phyloP scores from a whole-genome alignment of 2,329 filamentous ascomycete species.

The Lachnellula occidentalis region DNA sequence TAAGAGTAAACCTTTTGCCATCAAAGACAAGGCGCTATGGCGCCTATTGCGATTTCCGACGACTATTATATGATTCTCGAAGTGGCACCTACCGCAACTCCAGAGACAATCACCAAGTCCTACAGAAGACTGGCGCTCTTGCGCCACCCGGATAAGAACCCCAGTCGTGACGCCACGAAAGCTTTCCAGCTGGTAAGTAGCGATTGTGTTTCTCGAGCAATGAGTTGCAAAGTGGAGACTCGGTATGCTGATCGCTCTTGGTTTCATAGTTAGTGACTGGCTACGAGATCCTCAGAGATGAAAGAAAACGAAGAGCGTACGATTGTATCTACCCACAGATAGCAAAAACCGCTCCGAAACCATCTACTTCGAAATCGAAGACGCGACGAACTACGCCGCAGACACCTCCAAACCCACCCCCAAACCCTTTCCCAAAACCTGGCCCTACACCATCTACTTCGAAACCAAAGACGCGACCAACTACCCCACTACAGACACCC shows the following conservation, averaged over 20 bases:
- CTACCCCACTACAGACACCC: too few relatives aligned
- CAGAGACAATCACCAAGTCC: constrained; percentile 25
- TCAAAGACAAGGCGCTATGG: background rate
- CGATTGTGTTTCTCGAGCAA: background rate
- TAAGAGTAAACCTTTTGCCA: too few relatives aligned
- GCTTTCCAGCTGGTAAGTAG: background rate
- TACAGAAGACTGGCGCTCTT: constrained; percentile 30
- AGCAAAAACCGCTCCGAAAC: too few relatives aligned
- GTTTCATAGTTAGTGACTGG: constrained; percentile 9
- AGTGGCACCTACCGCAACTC: constrained; percentile 22
- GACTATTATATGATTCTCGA: constrained; percentile 9
- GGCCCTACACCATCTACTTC: constrained; percentile 5
- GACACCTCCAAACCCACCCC: background rate
- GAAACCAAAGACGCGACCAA: background rate
- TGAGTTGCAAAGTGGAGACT: too few relatives aligned
- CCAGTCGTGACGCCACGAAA: constrained; percentile 12
- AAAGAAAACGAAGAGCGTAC: constrained; percentile 26
- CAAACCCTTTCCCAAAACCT: background rate
- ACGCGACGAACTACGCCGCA: background rate
- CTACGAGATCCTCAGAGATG: constrained; percentile 31
- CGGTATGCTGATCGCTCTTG: background rate
- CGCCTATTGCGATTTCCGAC: background rate
- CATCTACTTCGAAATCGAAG: too few relatives aligned
- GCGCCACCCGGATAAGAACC: constrained; percentile 31
- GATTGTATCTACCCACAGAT: constrained; percentile 25